These are phyloP conservation scores for Penicillium italicum DNA, from an alignment of 2,329 filamentous ascomycete species.

Conservation along the genomic window DNA sequence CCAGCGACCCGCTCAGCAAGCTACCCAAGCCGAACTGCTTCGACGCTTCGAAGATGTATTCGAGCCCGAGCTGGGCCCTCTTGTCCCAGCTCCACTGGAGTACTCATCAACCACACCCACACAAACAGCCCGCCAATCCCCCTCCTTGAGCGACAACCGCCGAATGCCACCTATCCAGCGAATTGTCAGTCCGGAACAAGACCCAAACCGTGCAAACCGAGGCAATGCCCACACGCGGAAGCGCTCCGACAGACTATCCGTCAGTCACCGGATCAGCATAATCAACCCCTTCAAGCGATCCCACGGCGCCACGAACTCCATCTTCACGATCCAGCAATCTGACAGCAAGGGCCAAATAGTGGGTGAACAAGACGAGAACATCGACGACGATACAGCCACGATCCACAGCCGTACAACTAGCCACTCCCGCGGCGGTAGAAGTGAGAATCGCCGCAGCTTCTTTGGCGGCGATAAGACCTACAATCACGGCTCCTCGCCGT, in stretches of 20 bases:
- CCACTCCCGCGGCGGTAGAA: slow-evolving; percentile 33
- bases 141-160: slow-evolving; percentile 26
- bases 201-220: slow-evolving; percentile 33
- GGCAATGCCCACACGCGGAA: slow-evolving; percentile 30
- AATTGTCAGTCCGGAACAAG: slow-evolving; percentile 36
- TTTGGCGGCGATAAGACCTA: slow-evolving; percentile 35
- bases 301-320: slow-evolving; percentile 36
- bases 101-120: slow-evolving; percentile 33
- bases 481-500: slow-evolving; percentile 35
- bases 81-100: slow-evolving; percentile 46
- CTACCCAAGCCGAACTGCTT: slow-evolving; percentile 39
- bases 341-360: slow-evolving; percentile 23
- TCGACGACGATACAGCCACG: slow-evolving; percentile 37
- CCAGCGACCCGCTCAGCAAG: slow-evolving; percentile 55
- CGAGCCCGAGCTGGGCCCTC: slow-evolving; percentile 62
- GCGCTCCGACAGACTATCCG: slow-evolving; percentile 36
- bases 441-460: slow-evolving; percentile 41
- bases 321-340: slow-evolving; percentile 33
- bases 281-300: slow-evolving; percentile 45
- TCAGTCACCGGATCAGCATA: slow-evolving; percentile 42
- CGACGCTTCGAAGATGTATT: slow-evolving; percentile 44
- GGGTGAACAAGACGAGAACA: slow-evolving; percentile 19
- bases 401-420: slow-evolving; percentile 38
- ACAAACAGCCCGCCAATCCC: slow-evolving; percentile 42
- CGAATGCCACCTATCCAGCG: slow-evolving; percentile 26